A percentile compares a stretch with the other conserved stretches of the same genome.
These are phyloP conservation scores for Ilyonectria mors-panacis DNA, from an alignment of 2,329 filamentous ascomycete species.

Conservation along the genomic window DNA sequence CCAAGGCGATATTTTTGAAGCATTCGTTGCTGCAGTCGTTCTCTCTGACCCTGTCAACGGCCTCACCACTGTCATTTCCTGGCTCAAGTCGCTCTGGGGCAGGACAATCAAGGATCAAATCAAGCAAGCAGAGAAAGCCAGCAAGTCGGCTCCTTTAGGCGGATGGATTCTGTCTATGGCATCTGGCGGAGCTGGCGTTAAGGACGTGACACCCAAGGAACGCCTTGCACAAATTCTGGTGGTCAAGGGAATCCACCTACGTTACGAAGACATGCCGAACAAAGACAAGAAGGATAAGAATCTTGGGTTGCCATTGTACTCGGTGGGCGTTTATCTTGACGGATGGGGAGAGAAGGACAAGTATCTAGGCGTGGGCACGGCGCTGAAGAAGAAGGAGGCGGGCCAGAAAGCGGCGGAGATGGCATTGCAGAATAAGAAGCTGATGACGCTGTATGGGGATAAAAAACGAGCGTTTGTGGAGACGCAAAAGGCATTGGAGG, in stretches of 20 bases:
- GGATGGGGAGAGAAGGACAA: slow-evolving; percentile 78
- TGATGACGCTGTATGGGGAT: slow-evolving; percentile 66
- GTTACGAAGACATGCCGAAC: slow-evolving; percentile 70
- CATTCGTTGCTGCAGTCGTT: slow-evolving; percentile 86
- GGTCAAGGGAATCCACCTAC: slow-evolving; percentile 70
- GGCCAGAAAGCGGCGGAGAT: slow-evolving; percentile 75
- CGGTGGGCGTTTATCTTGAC: slow-evolving; percentile 75
- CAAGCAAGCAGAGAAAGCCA: slow-evolving; percentile 54
- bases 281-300: slow-evolving; percentile 68
- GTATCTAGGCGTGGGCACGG: slow-evolving; percentile 74
- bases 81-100: slow-evolving; percentile 84
- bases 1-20: slow-evolving; percentile 90
- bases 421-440: slow-evolving; percentile 76
- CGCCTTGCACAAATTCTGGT: slow-evolving; percentile 59
- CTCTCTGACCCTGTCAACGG: slow-evolving; percentile 77
- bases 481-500: slow-evolving; percentile 44
- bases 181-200: neutral
- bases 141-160: neutral
- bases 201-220: slow-evolving; percentile 48
- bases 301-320: slow-evolving; percentile 70
- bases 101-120: slow-evolving; percentile 73
- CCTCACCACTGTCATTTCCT: slow-evolving; percentile 72
- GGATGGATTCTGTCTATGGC: neutral
- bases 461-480: slow-evolving; percentile 64
- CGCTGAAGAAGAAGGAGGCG: slow-evolving; percentile 78